Evolutionary conservation across 2,329 filamentous ascomycete genomes (phyloP).

Genomic region (Penicillium sp.): DNA sequence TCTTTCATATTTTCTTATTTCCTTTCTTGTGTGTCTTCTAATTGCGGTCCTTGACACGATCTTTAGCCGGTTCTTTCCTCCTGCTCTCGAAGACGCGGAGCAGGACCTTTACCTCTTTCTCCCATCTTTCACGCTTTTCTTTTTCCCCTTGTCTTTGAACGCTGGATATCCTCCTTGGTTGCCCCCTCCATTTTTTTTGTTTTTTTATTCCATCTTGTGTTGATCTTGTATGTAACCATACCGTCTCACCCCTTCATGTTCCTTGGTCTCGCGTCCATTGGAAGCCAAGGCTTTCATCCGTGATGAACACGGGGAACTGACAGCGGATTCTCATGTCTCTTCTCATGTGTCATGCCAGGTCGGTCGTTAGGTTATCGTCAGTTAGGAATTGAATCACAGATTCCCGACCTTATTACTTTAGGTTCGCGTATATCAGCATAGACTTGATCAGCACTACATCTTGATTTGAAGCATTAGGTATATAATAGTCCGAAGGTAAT

Average conservation of each 20-base stretch:
- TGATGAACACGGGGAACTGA: constrained; percentile 29
- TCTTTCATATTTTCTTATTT: constrained; percentile 25
- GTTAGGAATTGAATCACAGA: constrained; percentile 27
- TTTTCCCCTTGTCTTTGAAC: constrained; percentile 25
- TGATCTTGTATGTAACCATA: constrained; percentile 36
- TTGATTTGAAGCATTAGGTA: too few species aligned
- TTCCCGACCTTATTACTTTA: constrained; percentile 20
- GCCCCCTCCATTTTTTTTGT: constrained; percentile 20
- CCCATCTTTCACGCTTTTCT: constrained; percentile 25
- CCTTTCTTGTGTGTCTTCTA: constrained; percentile 29
- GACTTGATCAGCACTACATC: too few species aligned
- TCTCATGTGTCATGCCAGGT: constrained; percentile 40
- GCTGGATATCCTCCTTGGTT: constrained; percentile 42
- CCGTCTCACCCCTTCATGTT: constrained; percentile 28
- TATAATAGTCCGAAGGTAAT: too few species aligned
- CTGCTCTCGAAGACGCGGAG: constrained; percentile 27
- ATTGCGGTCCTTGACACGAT: constrained; percentile 34
- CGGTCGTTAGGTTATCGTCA: constrained; percentile 35
- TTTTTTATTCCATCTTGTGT: constrained; percentile 24
- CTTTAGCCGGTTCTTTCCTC: constrained; percentile 25
- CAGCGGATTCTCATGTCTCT: constrained; percentile 36
- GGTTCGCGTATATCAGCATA: background rate
- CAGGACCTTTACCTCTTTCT: constrained; percentile 23
- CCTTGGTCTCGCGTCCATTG: constrained; percentile 29
- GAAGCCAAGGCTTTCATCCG: constrained; percentile 25